Evolutionary conservation across 164 flowering plant species (phyloP).

Genomic region (Kingdonia uniflora): DNA sequence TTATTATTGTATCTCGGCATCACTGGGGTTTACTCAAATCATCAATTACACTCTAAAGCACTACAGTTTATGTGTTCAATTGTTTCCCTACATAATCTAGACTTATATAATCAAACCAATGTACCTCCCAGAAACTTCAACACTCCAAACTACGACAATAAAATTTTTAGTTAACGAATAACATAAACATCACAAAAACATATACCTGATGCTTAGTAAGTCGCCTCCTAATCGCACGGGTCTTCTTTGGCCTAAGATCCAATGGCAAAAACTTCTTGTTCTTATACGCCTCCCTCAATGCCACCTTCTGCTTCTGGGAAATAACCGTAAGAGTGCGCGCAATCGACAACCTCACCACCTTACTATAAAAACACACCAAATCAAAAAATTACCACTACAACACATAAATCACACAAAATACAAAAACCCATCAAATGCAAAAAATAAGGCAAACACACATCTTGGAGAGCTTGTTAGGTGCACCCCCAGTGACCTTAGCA

Average conservation of each 20-base stretch:
- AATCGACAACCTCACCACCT: slow-evolving; percentile 72
- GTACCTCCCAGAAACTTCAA: too few species aligned
- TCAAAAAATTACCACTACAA: too few species aligned
- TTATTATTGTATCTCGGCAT: too few species aligned
- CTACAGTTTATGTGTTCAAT: too few species aligned
- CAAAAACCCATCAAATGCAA: neutral
- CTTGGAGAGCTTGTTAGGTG: slow-evolving; percentile 75
- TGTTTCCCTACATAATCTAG: too few species aligned
- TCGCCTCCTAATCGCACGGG: slow-evolving; percentile 66
- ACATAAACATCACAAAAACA: neutral
- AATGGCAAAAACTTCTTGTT: slow-evolving; percentile 64
- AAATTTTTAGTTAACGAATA: too few species aligned
- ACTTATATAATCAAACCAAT: too few species aligned
- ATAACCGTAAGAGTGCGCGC: slow-evolving; percentile 72
- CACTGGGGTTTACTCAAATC: too few species aligned
- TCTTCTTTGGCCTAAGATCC: slow-evolving; percentile 83
- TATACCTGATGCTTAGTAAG: slow-evolving; percentile 77
- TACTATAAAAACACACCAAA: slow-evolving; percentile 28
- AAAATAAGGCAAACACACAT: slow-evolving; percentile 24
- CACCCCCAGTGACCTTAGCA: slow-evolving; percentile 76
- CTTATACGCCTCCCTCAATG: slow-evolving; percentile 65
- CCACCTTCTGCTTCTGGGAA: slow-evolving; percentile 75
- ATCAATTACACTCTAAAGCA: too few species aligned
- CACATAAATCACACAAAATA: neutral
- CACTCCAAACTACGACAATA: too few species aligned